Base-by-base conservation (phyloP, 129 eudicot species). In the Solidago caesia region DNA sequence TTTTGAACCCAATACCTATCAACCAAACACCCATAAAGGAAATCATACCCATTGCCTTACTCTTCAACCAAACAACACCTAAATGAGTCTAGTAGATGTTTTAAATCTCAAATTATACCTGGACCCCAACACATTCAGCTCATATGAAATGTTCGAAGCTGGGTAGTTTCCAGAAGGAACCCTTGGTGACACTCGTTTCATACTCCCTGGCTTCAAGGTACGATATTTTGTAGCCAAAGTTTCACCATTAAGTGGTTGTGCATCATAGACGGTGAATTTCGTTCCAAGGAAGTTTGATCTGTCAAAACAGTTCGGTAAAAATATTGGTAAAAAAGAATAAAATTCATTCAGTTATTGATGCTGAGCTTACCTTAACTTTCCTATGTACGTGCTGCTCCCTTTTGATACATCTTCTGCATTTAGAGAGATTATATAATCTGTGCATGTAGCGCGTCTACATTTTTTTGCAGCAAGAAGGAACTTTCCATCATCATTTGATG, bases 271-370 rank as follows among this genome's bases (percentile, higher is more conserved):
- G 4, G 96, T 88, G 82, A 94, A 94, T 86, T 94, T 90, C 7
- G 98, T 94, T 39, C 97, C 97, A 68, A 94, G 84, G 53, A 94
- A 88, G 81, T 92, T 92, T 3, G 98, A 92, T 79, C 98, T 92
- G 86, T 57, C 44, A 51, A 12, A 51, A 42, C 6, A 72, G 9
- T 57, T 41, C 59, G 46, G 66, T 8, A 53, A 70, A 21, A 26
- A 60, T 74, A 55, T 46, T 3, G 21, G 65, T 63, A 41, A 43
- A 74, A 5, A 56, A 53, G 51, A 51, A 46, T 27, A 27, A 42
- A 62, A 8, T n/a, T 13, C 1, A 61, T 52, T 53, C 64, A 63
- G 33, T 16, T 4, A 41, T 42, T 64, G 29, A n/a, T 61, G 68
- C 53, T 26, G 64, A 80, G 45, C 63, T 69, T 81, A 90, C 98